Base-by-base conservation (phyloP, 2,329 filamentous ascomycete genomes). In the Diaporthe destruens region DNA sequence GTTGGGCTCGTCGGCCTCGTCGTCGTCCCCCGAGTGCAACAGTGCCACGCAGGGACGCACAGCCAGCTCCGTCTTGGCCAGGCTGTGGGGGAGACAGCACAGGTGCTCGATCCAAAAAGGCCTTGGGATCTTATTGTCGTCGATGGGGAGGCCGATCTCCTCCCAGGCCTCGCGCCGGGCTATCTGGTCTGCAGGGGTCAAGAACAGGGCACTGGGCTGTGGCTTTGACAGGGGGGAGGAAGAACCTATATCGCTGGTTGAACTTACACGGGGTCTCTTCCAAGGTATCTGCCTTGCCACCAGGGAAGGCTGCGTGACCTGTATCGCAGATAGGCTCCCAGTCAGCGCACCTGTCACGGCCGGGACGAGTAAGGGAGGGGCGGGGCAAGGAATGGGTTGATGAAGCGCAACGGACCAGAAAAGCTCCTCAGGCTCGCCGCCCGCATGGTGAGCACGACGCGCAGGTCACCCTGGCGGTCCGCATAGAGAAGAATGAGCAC, bases 141-240 rank as follows among this genome's bases (percentile, higher is more conserved):
- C 87, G 78, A 92, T 87, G 1, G 96, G 94, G 3, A 98, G 90
- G 1, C 96, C 96, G 76, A 98, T 98, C 81, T 98, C 96, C 81
- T 98, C 96, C 81, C 89, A 93, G 0, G 96, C 95, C 85, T 98
- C 96, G 75, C 96, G 90, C 29, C 96, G 90, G 11, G 96, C 95
- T 67, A 95, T 97, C 79, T 95, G 89, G 81, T 94, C 94, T 83
- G 86, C 12, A 83, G 1, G 85, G 55, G 6, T 20, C 18, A n/a
- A 23, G 3, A 16, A n/a, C 16, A 49, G 42, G 59, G 36, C 39
- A 39, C n/a, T 72, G 36, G 57, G 65, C 54, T 23, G 65, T 78
- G 95, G 89, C 81, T 94, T 94, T 82, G 16, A 47, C 44, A 7
- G 1, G 9, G 20, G 23, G 2, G 18, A 11, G 7, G 55, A 25